Base-by-base conservation (phyloP, 169 alveolate genomes). In the Plasmodium blacklocki region DNA sequence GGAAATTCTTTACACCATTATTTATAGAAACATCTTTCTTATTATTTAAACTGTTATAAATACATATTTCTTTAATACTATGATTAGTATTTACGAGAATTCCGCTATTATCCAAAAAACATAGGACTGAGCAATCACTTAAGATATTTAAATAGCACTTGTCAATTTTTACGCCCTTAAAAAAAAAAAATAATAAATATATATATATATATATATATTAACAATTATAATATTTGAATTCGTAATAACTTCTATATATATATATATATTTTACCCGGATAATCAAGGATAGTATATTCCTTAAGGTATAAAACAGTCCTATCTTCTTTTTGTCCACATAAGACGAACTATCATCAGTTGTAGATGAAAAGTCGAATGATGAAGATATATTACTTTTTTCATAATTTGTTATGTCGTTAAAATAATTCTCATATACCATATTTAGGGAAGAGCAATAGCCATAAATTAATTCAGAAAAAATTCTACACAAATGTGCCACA, bases 401-500 rank as follows among this genome's bases (percentile, higher is more conserved):
- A 58, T 21, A 78, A 12, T 23, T 63, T 59, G 52, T 59, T n/a
- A n/a, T 47, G 26, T 78, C 78, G 47, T 78, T 78, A 49, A 78
- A 78, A 23, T 78, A 78, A 54, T 45, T 66, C 5, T 63, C 78
- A 52, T 78, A 78, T 15, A 67, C 18, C 73, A 78, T 67, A 5
- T 67, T 78, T 43, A 78, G 58, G 29, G 89, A 78, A 8, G 89
- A 78, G 29, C 89, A 78, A 60, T 78, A 78, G 19, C 89, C 89
- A 58, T 78, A 66, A 26, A 78, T 56, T 47, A 78, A 60, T 23
- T 78, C 89, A 1, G 78, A 78, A 58, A 78, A 78, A 18, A 78
- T 78, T 29, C 89, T 78, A 29, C 49, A 78, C 32, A 52, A 60
- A 50, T 14, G 29, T 60, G 18, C 21, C 18, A 12, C 15, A 73